Base-by-base conservation (phyloP, 768 basidiomycete species). In the Tubosaeta brunneosetosa region DNA sequence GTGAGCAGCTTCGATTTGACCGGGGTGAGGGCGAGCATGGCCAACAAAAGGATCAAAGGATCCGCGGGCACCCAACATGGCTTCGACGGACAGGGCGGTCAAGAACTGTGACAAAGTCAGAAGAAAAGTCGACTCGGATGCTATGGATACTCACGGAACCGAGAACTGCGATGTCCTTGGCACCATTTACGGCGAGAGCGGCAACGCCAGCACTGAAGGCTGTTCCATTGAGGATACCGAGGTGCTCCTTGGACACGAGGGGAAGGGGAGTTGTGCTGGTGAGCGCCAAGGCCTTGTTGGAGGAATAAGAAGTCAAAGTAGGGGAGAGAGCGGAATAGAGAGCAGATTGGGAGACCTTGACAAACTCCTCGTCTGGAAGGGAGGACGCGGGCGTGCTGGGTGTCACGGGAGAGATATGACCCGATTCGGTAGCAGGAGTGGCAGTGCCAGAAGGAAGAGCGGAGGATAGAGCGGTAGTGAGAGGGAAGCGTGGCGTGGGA, bases 31-130 rank as follows among this genome's bases (percentile, higher is more conserved):
- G 10, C 91, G 83, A 14, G 85, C 81, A 34, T 77, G 71, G 49
- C 79, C 76, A 54, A 94, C 88, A 74, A 94, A 94, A 3, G 86
- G 80, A 53, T 83, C 85, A 61, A 85, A 89, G 1, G 84, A 85
- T 12, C 75, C 83, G 22, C 82, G 82, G 14, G 83, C 78, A 16
- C 91, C 91, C 33, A 82, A 69, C 57, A 93, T 79, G 6, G 90
- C 91, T 65, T 94, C 91, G 5, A 85, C 81, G 14, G 90, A 88
- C 78, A 94, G 79, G 1, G 91, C 91, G 0, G 91, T 93, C 60
- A 83, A 79, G 6, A 86, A 78, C 75, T 90, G 79, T 25, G 1
- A 3, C 17, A 19, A 16, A 11, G 16, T 51, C 34, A 47, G 53
- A 6, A 3, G 11, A 26, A 6, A n/a, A 1, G 26, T 16, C 26